Base-by-base conservation (phyloP, 805 yeast species). In the Metschnikowia kunwiensis region DNA sequence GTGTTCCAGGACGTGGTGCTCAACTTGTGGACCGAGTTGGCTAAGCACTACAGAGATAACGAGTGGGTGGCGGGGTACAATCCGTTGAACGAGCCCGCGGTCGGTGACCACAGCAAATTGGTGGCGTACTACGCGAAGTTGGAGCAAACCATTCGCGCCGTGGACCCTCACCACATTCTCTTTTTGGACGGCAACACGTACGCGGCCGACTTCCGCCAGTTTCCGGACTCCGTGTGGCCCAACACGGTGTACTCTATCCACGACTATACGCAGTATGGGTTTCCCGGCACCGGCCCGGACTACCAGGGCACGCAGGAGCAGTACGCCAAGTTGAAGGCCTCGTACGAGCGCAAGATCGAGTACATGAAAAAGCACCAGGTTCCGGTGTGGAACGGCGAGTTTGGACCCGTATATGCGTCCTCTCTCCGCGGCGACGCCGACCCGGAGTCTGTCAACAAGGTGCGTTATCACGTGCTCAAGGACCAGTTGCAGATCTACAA, bases 301-400 rank as follows among this genome's bases (percentile, higher is more conserved):
- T 72, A 68, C 46, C 20, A 43, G 11, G 71, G 73, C 14, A 47
- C 62, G 8, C 56, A 36, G 1, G 68, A 53, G 23, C 65, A 73
- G 44, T 51, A 46, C 34, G 55, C 40, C 22, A 66, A 62, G 47
- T 44, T 73, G 36, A 45, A 55, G 36, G 36, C 38, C n/a, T 70
- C 62, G 44, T 73, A 68, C 47, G 53, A 62, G 26, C 51, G 75
- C 32, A 73, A 73, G 50, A 50, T 72, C 41, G 68, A 69, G 42
- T 68, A 60, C 51, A 68, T 68, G 66, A 47, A 44, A 25, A 43
- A 59, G 24, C 47, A 58, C 40, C 49, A 61, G 10, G 74, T 71
- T 7, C 76, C 78, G 2, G 75, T 72, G 13, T 73, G 78, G 78
- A 70, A 71, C 50, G 77, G 77, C 20, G 74, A 73, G 51, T 70